Base-by-base conservation (phyloP, 2,329 filamentous ascomycete species). In the Metarhizium brunneum region DNA sequence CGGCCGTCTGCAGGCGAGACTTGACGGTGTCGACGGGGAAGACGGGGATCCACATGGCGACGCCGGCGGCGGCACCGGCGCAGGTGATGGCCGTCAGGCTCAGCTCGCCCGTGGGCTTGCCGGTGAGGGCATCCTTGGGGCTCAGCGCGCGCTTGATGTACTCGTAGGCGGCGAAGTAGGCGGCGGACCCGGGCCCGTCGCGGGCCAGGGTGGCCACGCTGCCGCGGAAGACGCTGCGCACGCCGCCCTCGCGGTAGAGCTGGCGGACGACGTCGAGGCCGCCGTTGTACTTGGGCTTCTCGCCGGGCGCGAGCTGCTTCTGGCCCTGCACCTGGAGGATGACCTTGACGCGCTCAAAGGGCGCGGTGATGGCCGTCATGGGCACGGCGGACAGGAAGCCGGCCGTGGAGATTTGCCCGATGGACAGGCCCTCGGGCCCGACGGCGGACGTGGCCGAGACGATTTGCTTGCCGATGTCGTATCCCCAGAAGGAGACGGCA, bases 41-140 rank as follows among this genome's bases (percentile, higher is more conserved):
- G 47, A 99, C 92, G 54, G 94, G 92, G 63, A 96, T 94, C 94
- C 94, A 99, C 94, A 99, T 99, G 60, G 94, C 94, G 30, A 99
- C 83, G 67, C 94, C 94, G 0, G 94, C 94, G 4, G 86, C 88
- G 60, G 89, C 94, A 64, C 94, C 94, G 2, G 94, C 94, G 32
- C 84, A 82, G 64, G 92, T 90, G 56, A 99, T 82, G 11, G 94
- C 94, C 2, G 83, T 76, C 60, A 99, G 77, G 65, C 87, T 92
- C 56, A 97, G 74, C 64, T 94, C 78, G 47, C 91, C 92, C 4
- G 79, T 82, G 2, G 88, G 81, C 66, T 86, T 84, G 29, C 90
- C 90, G 0, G 80, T 83, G 18, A 80, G 73, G 3, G 83, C 84
- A 65, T 96, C 90, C 66, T 88, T 83, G 47, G 92, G 94, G 3